These are phyloP conservation scores for Trichomonascaceae sp. DNA, from an alignment of 1,139 yeast species.

Conservation along the genomic window DNA sequence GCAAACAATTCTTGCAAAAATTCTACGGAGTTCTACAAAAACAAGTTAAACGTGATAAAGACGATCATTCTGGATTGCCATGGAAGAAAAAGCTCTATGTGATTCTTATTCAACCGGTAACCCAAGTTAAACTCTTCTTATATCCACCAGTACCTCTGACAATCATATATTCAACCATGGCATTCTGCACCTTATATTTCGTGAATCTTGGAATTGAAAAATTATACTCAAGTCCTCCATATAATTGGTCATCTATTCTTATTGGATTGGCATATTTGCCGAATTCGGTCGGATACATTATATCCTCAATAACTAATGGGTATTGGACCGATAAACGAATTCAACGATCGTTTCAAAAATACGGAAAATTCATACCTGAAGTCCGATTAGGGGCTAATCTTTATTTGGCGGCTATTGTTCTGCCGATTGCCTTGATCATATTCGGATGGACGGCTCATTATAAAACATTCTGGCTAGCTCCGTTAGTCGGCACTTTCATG, in stretches of 20 bases:
- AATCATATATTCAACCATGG: slow-evolving; percentile 56
- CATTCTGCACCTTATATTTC: slow-evolving; percentile 64
- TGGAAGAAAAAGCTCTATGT: not conserved
- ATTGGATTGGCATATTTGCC: slow-evolving; percentile 79
- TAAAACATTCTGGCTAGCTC: slow-evolving; percentile 63
- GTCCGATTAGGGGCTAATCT: slow-evolving; percentile 74
- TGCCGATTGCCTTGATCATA: slow-evolving; percentile 61
- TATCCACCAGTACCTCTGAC: slow-evolving; percentile 73
- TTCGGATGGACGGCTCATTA: slow-evolving; percentile 78
- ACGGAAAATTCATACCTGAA: slow-evolving; percentile 71
- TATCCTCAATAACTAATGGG: slow-evolving; percentile 74
- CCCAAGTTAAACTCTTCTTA: slow-evolving; percentile 22
- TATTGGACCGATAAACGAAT: slow-evolving; percentile 67
- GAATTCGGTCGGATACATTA: slow-evolving; percentile 67
- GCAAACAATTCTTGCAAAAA: slow-evolving; percentile 2
- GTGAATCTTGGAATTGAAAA: slow-evolving; percentile 69
- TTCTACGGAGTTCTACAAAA: not conserved
- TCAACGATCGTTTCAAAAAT: slow-evolving; percentile 45
- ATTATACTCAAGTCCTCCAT: slow-evolving; percentile 58
- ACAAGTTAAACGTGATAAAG: not conserved
- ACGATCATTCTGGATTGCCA: not conserved
- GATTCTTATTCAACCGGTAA: slow-evolving; percentile 19
- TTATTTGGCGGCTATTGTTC: slow-evolving; percentile 53
- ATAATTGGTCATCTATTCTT: slow-evolving; percentile 57
- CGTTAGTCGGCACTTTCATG: slow-evolving; percentile 71